Evolutionary conservation across 2,329 filamentous ascomycete species (phyloP).

Genomic region (Aureobasidium sp.): DNA sequence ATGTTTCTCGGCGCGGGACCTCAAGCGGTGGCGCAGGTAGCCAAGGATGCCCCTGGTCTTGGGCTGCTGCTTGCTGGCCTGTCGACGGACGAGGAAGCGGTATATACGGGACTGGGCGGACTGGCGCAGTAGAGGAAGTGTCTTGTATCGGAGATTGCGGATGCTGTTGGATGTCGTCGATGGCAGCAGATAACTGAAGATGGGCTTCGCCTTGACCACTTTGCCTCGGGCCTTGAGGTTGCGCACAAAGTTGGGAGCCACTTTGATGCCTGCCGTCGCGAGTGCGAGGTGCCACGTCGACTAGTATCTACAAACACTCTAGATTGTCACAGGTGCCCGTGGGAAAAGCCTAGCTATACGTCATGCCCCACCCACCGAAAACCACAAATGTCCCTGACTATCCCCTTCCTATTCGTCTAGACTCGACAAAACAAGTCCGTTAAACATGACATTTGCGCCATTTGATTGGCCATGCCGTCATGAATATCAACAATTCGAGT

Average conservation of each 20-base stretch:
- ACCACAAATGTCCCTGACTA: background rate
- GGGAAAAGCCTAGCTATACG: background rate
- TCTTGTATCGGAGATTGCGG: constrained; percentile 66
- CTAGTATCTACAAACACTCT: background rate
- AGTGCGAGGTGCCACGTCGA: background rate
- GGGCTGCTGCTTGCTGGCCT: constrained; percentile 34
- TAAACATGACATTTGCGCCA: background rate
- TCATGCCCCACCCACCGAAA: constrained; percentile 1
- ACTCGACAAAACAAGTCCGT: background rate
- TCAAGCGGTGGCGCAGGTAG: constrained; percentile 27
- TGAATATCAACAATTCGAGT: background rate
- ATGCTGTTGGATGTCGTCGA: constrained; percentile 62
- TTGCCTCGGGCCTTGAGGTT: constrained; percentile 7
- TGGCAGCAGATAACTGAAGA: constrained; percentile 53
- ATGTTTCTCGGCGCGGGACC: constrained; percentile 27
- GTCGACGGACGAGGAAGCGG: constrained; percentile 60
- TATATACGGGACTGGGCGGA: constrained; percentile 71
- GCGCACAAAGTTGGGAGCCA: constrained; percentile 5
- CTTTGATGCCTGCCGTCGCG: background rate
- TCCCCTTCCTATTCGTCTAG: background rate
- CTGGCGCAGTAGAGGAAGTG: constrained; percentile 63
- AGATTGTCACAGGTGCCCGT: background rate
- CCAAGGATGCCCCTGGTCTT: constrained; percentile 28
- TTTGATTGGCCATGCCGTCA: background rate
- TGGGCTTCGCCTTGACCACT: constrained; percentile 13